A percentile compares a stretch with the other conserved stretches of the same genome.
phyloP scores from a whole-genome alignment of 1,284 basidiomycete species.

The Fistulinella cinereoalba region DNA sequence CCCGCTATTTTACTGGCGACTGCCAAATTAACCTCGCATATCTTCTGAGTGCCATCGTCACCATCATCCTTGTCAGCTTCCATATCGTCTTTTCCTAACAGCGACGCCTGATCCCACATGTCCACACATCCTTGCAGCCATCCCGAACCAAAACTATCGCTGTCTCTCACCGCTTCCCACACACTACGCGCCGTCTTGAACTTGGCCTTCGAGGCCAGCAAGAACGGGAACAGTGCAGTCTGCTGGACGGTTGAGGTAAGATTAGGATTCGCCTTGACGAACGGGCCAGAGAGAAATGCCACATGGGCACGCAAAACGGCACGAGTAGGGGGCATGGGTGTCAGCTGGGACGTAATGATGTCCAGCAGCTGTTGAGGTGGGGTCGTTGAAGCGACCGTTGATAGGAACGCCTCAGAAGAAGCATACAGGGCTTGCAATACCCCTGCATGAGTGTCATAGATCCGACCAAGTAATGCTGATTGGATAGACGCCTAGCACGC shows the following conservation, averaged over 20 bases:
- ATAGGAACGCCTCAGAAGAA: constrained; percentile 44
- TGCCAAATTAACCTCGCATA: constrained; percentile 50
- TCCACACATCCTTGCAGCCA: constrained; percentile 47
- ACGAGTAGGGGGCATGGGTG: constrained; percentile 45
- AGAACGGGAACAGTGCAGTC: constrained; percentile 64
- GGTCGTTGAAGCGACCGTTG: constrained; percentile 33
- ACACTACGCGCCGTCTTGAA: constrained; percentile 59
- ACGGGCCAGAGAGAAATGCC: constrained; percentile 56
- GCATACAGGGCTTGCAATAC: constrained; percentile 71
- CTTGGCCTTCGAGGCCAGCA: constrained; percentile 70
- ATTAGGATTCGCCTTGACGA: constrained; percentile 39
- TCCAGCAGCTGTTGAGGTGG: constrained; percentile 45
- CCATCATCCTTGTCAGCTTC: constrained; percentile 35
- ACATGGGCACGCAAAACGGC: constrained; percentile 58
- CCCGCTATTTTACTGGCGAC: constrained; percentile 62
- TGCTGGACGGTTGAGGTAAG: constrained; percentile 51
- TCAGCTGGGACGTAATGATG: constrained; percentile 46
- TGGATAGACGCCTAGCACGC: constrained; percentile 44
- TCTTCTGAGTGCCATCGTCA: constrained; percentile 40
- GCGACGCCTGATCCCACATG: constrained; percentile 33
- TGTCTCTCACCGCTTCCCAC: constrained; percentile 57
- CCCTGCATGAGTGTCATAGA: constrained; percentile 58
- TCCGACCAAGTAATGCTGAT: constrained; percentile 56
- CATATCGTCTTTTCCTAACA: constrained; percentile 23
- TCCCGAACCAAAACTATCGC: constrained; percentile 19